phyloP scores from a whole-genome alignment of 371 early-diverging fungal species.

The Mortierella sp. region DNA sequence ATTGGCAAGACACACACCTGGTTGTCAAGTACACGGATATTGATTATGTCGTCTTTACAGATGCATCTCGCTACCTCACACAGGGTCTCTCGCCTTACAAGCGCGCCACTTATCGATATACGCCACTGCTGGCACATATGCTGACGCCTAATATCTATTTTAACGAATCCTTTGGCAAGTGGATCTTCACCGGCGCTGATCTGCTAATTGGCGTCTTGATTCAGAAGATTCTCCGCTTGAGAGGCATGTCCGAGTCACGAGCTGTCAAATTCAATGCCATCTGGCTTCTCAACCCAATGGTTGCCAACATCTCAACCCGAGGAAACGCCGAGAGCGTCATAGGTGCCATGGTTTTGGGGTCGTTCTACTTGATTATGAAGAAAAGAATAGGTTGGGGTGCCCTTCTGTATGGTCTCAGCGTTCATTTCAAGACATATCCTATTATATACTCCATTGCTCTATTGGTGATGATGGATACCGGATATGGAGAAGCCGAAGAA shows the following conservation, averaged over 20 bases:
- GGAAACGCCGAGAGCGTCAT: constrained; percentile 94
- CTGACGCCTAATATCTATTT: constrained; percentile 85
- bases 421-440: constrained; percentile 98
- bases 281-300: constrained; percentile 96
- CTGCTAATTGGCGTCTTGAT: constrained; percentile 81
- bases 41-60: constrained; percentile 96
- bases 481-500: constrained; percentile 8
- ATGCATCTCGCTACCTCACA: constrained; percentile 88
- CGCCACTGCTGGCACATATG: constrained; percentile 91
- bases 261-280: constrained; percentile 67
- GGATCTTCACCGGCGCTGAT: constrained; percentile 87
- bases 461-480: constrained; percentile 71
- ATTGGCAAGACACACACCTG: constrained; percentile 87
- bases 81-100: constrained; percentile 85
- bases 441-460: constrained; percentile 91
- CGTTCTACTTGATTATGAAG: constrained; percentile 76
- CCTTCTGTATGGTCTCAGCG: constrained; percentile 88
- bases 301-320: constrained; percentile 94
- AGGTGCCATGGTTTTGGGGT: constrained; percentile 80
- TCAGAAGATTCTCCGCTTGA: constrained; percentile 64
- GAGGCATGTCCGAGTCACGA: constrained; percentile 65
- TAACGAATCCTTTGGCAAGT: constrained; percentile 87
- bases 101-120: constrained; percentile 96
- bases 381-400: constrained; percentile 71
- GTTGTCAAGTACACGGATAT: constrained; percentile 97